A percentile compares a stretch with the other conserved stretches of the same genome.
Evolutionary conservation across 176 grass and related monocot genomes (phyloP).

Genomic region (Aegilops tauschii): DNA sequence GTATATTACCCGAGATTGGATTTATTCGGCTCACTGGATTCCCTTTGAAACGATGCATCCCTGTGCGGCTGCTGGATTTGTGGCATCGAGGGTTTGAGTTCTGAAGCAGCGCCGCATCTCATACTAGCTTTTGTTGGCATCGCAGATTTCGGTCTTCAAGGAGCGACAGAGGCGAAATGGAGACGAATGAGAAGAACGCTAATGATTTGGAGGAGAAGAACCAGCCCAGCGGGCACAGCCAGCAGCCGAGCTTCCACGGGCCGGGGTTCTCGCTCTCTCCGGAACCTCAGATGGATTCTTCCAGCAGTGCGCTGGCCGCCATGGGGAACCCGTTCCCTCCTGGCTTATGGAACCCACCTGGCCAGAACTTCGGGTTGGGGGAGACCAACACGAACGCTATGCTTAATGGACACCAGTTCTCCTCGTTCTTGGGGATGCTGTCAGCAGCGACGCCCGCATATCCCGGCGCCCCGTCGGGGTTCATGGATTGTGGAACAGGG

Average conservation of each 20-base stretch:
- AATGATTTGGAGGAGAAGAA: constrained; percentile 41
- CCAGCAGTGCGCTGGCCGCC: constrained; percentile 9
- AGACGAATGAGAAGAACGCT: constrained; percentile 43
- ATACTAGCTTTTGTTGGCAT: constrained; percentile 9
- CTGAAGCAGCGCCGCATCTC: background rate
- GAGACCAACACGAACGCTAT: constrained; percentile 6
- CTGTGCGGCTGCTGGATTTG: background rate
- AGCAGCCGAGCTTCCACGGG: constrained; percentile 31
- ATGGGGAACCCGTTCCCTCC: constrained; percentile 32
- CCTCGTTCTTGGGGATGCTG: constrained; percentile 18
- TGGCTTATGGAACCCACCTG: constrained; percentile 37
- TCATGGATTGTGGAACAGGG: constrained; percentile 38
- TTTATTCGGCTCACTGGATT: background rate
- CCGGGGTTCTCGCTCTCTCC: constrained; percentile 13
- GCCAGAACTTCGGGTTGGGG: constrained; percentile 19
- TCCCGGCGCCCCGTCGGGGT: constrained; percentile 31
- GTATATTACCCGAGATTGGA: background rate
- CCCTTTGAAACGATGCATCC: background rate
- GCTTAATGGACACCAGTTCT: constrained; percentile 7
- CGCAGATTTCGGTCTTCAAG: background rate
- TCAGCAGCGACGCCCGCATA: constrained; percentile 23
- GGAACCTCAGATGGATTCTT: constrained; percentile 6
- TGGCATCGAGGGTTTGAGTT: constrained; percentile 18
- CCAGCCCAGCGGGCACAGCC: constrained; percentile 4
- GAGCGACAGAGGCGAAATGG: constrained; percentile 33